These are phyloP conservation scores for Xanthoceras sorbifolium DNA, from an alignment of 345 rosid species.

Conservation along the genomic window DNA sequence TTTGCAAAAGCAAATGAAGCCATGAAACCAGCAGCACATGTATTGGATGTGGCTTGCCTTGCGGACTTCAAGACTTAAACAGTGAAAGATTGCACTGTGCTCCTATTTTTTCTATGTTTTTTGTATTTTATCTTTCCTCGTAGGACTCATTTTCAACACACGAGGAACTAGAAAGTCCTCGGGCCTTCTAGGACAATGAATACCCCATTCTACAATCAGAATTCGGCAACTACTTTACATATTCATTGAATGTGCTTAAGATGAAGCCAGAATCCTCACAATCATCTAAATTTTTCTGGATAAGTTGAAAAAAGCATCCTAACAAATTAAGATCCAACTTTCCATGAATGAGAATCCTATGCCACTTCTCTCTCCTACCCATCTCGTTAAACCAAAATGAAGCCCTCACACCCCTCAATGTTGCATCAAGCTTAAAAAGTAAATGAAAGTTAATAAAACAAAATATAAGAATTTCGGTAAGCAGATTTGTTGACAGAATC, in stretches of 20 bases:
- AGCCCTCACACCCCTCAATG: background rate
- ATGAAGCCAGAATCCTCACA: background rate
- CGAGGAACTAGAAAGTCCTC: background rate
- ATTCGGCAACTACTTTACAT: background rate
- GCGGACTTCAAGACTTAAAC: background rate
- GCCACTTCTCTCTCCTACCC: background rate
- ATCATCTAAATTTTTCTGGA: background rate
- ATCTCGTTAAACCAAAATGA: background rate
- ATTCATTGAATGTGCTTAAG: background rate
- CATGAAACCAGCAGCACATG: background rate
- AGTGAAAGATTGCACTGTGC: background rate
- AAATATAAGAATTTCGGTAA: conserved; percentile 38
- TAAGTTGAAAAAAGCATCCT: background rate
- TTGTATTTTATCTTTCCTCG: background rate
- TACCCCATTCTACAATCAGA: background rate
- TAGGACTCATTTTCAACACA: background rate
- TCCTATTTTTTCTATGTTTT: background rate
- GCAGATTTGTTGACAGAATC: conserved; percentile 35
- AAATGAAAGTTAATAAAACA: background rate
- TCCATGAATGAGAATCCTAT: too few relatives aligned
- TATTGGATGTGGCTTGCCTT: background rate
- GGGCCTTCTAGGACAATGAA: background rate
- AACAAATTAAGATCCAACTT: background rate
- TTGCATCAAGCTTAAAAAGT: background rate
- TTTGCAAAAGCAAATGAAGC: background rate